Evolutionary conservation across 225 moss, liverwort and hornwort species (phyloP).

Genomic region (Antitrichia curtipendula): DNA sequence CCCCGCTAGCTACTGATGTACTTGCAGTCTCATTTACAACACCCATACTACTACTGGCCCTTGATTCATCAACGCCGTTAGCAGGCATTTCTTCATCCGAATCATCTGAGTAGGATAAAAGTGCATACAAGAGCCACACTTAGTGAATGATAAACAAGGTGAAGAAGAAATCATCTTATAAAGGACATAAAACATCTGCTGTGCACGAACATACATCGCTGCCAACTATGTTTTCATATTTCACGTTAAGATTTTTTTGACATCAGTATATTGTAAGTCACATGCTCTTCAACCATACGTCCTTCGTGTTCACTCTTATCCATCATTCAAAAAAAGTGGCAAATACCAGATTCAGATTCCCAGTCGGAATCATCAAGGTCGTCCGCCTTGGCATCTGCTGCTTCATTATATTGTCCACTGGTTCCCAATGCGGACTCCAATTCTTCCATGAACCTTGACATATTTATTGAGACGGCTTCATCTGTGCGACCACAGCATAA

Average conservation of each 20-base stretch:
- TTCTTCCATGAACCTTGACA: conserved; percentile 65
- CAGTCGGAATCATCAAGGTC: conserved; percentile 40
- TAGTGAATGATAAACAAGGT: background rate
- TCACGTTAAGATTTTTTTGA: background rate
- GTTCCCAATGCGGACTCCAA: conserved; percentile 56
- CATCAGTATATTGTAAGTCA: background rate
- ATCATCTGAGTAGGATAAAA: conserved; percentile 26
- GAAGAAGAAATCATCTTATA: background rate
- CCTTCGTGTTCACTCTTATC: background rate
- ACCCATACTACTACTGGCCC: conserved; percentile 14
- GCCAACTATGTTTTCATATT: background rate
- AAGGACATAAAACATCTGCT: background rate
- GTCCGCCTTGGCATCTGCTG: conserved; percentile 10
- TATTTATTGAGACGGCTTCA: conserved; percentile 56
- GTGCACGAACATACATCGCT: background rate
- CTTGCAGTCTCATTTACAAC: background rate
- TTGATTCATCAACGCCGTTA: conserved; percentile 6
- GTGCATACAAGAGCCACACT: background rate
- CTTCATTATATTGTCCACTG: conserved; percentile 21
- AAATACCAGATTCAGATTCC: conserved; percentile 54
- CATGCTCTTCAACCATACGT: background rate
- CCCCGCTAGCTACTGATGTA: conserved; percentile 8
- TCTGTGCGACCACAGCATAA: conserved; percentile 6
- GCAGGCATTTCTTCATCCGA: conserved; percentile 36
- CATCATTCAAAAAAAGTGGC: background rate